Percentiles rank a stretch among this genome's conserved stretches.
Evolutionary conservation across 1,139 yeast genomes (phyloP).

Genomic region (Pichia sp.): DNA sequence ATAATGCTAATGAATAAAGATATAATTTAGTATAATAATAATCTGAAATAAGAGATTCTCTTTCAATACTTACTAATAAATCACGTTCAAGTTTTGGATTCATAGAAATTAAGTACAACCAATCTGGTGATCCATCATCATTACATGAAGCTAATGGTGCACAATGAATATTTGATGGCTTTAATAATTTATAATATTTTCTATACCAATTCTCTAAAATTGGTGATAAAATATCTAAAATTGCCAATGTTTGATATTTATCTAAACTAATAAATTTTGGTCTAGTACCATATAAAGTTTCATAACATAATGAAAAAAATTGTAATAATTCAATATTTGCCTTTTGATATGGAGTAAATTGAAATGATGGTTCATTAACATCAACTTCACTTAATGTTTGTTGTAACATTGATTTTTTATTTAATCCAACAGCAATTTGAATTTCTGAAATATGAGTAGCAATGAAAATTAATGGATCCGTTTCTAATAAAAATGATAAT

Average conservation of each 20-base stretch:
- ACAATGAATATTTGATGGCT: constrained; percentile 35
- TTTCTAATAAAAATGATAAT: constrained; percentile 80
- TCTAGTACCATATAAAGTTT: constrained; percentile 65
- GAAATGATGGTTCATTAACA: constrained; percentile 33
- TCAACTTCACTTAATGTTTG: constrained; percentile 62
- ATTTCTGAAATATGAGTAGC: constrained; percentile 86
- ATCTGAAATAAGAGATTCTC: constrained; percentile 73
- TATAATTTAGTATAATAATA: constrained; percentile 79
- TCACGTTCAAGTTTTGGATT: constrained; percentile 36
- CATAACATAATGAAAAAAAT: constrained; percentile 78
- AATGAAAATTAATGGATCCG: constrained; percentile 64
- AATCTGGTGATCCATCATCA: constrained; percentile 16
- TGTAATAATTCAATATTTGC: constrained; percentile 77
- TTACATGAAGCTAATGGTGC: constrained; percentile 14
- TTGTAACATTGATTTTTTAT: constrained; percentile 62
- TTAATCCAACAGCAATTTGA: constrained; percentile 63
- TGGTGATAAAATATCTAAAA: constrained; percentile 68
- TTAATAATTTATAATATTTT: constrained; percentile 51
- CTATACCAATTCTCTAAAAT: constrained; percentile 73
- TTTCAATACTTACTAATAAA: constrained; percentile 42
- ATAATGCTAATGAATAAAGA: constrained; percentile 72
- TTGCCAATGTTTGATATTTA: constrained; percentile 64
- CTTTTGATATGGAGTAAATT: constrained; percentile 57
- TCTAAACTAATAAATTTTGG: constrained; percentile 49
- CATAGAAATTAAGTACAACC: constrained; percentile 16